Percentiles rank a stretch among this genome's conserved stretches.
Conservation (phyloP, 2,329 filamentous ascomycete species). For the Nothophaeocryptopus gaeumannii region DNA sequence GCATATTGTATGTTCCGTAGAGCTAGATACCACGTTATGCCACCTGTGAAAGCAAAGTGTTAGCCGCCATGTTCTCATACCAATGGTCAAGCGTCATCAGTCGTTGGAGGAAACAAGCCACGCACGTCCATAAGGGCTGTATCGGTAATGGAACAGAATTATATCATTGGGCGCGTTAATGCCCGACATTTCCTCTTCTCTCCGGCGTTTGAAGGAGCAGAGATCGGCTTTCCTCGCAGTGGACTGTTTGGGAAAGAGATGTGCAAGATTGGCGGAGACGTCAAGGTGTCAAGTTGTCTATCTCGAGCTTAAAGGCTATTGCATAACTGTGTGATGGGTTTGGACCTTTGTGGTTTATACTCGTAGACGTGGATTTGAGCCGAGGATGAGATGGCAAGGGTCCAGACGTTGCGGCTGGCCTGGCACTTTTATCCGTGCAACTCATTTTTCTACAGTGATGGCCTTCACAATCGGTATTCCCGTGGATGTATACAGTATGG, state of each 20-base stretch:
- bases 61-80: background rate
- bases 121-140: conserved; percentile 57
- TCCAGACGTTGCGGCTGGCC: background rate
- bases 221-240: background rate
- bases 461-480: no score
- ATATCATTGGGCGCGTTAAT: conserved; percentile 42
- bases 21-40: conserved; percentile 65
- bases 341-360: no score
- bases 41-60: conserved; percentile 37
- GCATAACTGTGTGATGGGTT: no score
- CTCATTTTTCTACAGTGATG: no score
- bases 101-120: background rate
- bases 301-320: no score
- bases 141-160: conserved; percentile 64
- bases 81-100: no score
- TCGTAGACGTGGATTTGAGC: background rate
- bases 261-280: no score
- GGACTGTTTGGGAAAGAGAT: background rate
- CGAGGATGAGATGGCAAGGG: background rate
- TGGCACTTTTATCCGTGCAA: no score
- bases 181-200: conserved; percentile 5
- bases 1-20: conserved; percentile 64
- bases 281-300: no score
- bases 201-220: background rate
- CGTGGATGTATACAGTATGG: no score